A percentile compares a stretch with the other conserved stretches of the same genome.
These are phyloP conservation scores for Yarrowia phangngaensis DNA, from an alignment of 805 yeast species.

Conservation along the genomic window DNA sequence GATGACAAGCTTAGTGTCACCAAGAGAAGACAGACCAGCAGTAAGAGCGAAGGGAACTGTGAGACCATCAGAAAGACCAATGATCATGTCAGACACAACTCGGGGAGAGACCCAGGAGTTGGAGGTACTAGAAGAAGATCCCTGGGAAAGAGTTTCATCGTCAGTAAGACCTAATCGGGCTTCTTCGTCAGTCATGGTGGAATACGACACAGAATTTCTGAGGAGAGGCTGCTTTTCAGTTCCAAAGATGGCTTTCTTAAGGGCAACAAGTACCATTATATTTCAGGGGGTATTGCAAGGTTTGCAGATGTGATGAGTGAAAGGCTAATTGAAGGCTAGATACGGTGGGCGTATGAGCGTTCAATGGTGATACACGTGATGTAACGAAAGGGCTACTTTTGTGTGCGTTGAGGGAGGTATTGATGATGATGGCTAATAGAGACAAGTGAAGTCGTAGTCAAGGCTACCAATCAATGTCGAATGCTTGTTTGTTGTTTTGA, in stretches of 20 bases:
- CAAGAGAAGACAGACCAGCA: slow-evolving; percentile 89
- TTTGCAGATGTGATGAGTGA: background rate
- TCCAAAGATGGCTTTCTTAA: slow-evolving; percentile 38
- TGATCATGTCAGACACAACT: slow-evolving; percentile 87
- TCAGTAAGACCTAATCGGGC: slow-evolving; percentile 27
- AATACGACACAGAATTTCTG: slow-evolving; percentile 34
- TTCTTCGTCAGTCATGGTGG: slow-evolving; percentile 30
- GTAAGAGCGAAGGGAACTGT: slow-evolving; percentile 99
- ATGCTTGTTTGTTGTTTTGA: no score
- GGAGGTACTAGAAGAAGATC: slow-evolving; percentile 28
- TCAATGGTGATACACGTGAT: slow-evolving; percentile 13
- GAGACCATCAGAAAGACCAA: slow-evolving; percentile 91
- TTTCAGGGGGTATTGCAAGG: slow-evolving; percentile 4
- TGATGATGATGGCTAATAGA: no score
- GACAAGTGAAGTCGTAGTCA: no score
- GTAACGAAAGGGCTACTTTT: no score
- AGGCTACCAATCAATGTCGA: no score
- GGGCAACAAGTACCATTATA: slow-evolving; percentile 37
- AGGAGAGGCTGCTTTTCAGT: slow-evolving; percentile 35
- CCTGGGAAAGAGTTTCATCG: slow-evolving; percentile 29
- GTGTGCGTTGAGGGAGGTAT: no score
- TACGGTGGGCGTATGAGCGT: slow-evolving; percentile 18
- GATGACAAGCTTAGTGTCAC: slow-evolving; percentile 83
- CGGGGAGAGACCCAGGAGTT: slow-evolving; percentile 53
- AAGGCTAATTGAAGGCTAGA: slow-evolving; percentile 7